A percentile compares a stretch with the other conserved stretches of the same genome.
Evolutionary conservation across 768 basidiomycete species (phyloP).

Genomic region (Chlorophyllum brunneum): DNA sequence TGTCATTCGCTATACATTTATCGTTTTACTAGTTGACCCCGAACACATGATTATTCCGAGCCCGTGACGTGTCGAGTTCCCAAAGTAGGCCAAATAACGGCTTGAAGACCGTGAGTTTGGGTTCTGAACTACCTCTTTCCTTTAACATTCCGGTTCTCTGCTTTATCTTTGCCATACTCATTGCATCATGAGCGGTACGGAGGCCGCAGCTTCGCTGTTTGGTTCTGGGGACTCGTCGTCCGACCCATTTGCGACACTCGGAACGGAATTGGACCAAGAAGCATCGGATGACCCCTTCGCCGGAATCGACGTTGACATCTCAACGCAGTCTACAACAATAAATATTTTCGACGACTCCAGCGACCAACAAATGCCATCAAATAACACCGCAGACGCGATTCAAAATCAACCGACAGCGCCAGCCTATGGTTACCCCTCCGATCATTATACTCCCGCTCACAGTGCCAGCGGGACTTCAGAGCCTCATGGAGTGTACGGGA

Average conservation of each 20-base stretch:
- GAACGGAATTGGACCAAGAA: constrained; percentile 21
- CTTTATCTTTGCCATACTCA: background rate
- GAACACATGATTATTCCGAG: constrained; percentile 7
- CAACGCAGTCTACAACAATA: background rate
- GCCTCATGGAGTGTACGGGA: background rate
- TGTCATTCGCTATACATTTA: background rate
- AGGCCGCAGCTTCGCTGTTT: constrained; percentile 82
- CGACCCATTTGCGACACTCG: constrained; percentile 64
- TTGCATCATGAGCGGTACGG: constrained; percentile 54
- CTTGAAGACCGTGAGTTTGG: constrained; percentile 4
- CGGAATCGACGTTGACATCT: background rate
- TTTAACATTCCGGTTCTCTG: background rate
- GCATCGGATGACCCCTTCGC: constrained; percentile 9
- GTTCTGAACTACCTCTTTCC: background rate
- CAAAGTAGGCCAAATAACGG: constrained; percentile 19
- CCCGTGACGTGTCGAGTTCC: constrained; percentile 11
- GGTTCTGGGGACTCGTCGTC: constrained; percentile 56
- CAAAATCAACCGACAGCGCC: background rate
- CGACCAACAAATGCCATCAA: background rate
- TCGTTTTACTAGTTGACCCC: background rate
- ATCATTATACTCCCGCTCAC: constrained; percentile 1
- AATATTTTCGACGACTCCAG: background rate
- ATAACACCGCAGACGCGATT: background rate
- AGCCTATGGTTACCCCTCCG: background rate
- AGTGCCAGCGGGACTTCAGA: background rate